phyloP scores from a whole-genome alignment of 345 rosid species.

The Anacardium occidentale region DNA sequence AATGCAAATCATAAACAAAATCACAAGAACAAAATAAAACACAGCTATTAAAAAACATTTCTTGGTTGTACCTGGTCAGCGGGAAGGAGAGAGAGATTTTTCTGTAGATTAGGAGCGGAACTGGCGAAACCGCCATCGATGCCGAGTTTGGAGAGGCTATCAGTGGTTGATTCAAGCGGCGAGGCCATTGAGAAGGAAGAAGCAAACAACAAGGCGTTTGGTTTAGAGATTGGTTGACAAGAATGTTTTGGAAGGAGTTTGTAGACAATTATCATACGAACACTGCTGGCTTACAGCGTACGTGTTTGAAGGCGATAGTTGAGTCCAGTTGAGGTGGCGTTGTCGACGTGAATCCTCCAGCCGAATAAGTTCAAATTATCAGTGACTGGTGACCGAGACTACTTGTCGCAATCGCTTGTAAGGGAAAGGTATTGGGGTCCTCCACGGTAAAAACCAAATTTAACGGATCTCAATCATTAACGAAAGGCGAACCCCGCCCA shows the following conservation, averaged over 20 bases:
- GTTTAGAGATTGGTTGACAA: not conserved
- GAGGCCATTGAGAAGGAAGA: constrained; percentile 32
- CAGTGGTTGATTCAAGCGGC: constrained; percentile 25
- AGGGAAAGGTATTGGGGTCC: not conserved
- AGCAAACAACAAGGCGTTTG: not conserved
- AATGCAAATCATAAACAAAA: not conserved
- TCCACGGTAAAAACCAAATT: not conserved
- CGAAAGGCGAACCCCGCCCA: too few relatives aligned
- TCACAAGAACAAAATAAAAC: not conserved
- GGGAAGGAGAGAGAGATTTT: constrained; percentile 54
- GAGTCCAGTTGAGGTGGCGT: not conserved
- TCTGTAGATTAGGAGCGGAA: constrained; percentile 55
- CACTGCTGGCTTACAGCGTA: not conserved
- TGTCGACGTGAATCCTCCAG: not conserved
- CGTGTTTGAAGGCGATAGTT: not conserved
- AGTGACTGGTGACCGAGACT: not conserved
- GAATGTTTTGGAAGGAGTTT: too few relatives aligned
- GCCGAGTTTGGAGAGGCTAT: constrained; percentile 34
- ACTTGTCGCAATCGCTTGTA: not conserved
- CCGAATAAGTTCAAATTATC: not conserved
- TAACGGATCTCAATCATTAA: too few relatives aligned
- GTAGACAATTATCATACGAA: too few relatives aligned
- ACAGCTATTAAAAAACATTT: not conserved
- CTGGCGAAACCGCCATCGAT: constrained; percentile 41
- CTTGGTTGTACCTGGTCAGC: constrained; percentile 45